A percentile compares a stretch with the other conserved stretches of the same genome.
phyloP scores from a whole-genome alignment of 208 protist genomes.

The Leishmania turanica region DNA sequence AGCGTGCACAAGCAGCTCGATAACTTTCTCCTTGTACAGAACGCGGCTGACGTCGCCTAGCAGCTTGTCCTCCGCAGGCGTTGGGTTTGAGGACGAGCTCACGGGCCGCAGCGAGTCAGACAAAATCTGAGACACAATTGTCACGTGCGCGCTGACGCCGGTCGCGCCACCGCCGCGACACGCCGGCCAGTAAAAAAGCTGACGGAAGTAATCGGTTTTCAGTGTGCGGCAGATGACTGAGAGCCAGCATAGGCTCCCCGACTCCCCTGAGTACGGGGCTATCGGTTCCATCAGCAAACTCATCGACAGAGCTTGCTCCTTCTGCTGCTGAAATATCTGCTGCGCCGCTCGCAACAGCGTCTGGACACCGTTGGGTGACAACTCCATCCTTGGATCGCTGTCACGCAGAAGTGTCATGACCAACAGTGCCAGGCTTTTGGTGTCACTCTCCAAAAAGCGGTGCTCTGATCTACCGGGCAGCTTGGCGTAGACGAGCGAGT shows the following conservation, averaged over 20 bases:
- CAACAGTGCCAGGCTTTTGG: conserved; percentile 45
- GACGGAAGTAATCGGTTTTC: conserved; percentile 70
- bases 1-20: conserved; percentile 78
- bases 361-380: conserved; percentile 83
- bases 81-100: conserved; percentile 35
- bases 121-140: conserved; percentile 81
- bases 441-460: conserved; percentile 61
- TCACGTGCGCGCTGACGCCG: conserved; percentile 83
- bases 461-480: conserved; percentile 18
- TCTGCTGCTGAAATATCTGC: conserved; percentile 58
- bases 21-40: conserved; percentile 76
- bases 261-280: conserved; percentile 45
- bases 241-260: conserved; percentile 43
- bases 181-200: conserved; percentile 83
- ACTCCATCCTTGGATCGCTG: conserved; percentile 67
- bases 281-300: conserved; percentile 61
- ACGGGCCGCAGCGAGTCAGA: conserved; percentile 55
- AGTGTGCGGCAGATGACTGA: conserved; percentile 77
- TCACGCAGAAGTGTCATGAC: conserved; percentile 76
- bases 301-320: conserved; percentile 54
- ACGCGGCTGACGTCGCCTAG: conserved; percentile 60
- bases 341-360: conserved; percentile 77
- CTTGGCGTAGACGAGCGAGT: conserved; percentile 69
- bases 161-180: conserved; percentile 76
- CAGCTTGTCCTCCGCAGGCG: conserved; percentile 56